Percentiles rank a stretch among this genome's conserved stretches.
These are phyloP conservation scores for Forsythia suspensa DNA, from an alignment of 257 asterid genomes.

Conservation along the genomic window DNA sequence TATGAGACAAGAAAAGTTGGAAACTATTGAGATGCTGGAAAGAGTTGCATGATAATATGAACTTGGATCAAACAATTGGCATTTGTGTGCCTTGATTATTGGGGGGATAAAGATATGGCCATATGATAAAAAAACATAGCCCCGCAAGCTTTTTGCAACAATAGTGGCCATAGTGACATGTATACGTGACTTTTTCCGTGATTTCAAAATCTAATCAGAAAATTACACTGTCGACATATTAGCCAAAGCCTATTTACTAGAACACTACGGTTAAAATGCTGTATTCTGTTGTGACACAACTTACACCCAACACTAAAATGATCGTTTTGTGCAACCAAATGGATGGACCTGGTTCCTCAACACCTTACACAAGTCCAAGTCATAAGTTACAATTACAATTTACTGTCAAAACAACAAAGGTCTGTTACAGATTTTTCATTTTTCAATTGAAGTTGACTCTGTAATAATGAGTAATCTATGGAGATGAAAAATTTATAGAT, in stretches of 20 bases:
- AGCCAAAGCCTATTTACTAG: not conserved
- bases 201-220: not conserved
- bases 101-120: not conserved
- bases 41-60: not conserved
- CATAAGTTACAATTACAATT: not conserved
- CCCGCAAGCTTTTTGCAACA: not conserved
- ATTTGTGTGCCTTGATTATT: constrained; percentile 5
- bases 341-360: not conserved
- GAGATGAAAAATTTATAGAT: not conserved
- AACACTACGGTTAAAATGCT: not conserved
- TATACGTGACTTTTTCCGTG: not conserved
- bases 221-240: not conserved
- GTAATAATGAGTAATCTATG: not conserved
- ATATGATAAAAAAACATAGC: not conserved
- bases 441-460: not conserved
- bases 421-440: not conserved
- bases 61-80: not conserved
- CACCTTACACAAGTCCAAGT: not conserved
- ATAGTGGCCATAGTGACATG: not conserved
- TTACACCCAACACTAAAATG: not conserved
- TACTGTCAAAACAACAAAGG: not conserved
- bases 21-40: not conserved
- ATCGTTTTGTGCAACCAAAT: not conserved
- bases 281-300: not conserved
- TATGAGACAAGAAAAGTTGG: not conserved